A percentile compares a stretch with the other conserved stretches of the same genome.
phyloP scores from a whole-genome alignment of 2,329 filamentous ascomycete genomes.

The Metarhizium guizhouense region DNA sequence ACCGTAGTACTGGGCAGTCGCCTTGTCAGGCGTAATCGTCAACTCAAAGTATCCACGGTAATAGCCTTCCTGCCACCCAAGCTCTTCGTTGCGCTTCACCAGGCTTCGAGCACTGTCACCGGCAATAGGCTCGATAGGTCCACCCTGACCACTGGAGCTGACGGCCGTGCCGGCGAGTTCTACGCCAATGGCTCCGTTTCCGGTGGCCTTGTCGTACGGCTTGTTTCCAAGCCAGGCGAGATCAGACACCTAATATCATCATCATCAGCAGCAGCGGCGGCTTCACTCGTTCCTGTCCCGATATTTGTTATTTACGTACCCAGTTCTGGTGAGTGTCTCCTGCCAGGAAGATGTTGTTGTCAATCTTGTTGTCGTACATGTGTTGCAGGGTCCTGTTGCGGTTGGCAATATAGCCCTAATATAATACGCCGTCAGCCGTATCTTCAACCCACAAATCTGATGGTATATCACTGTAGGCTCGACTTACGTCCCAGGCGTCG shows the following conservation, averaged over 20 bases:
- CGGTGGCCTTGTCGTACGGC: constrained; percentile 43
- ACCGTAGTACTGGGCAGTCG: constrained; percentile 58
- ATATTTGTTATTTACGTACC: constrained; percentile 24
- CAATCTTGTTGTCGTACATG: constrained; percentile 58
- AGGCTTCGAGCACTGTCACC: constrained; percentile 38
- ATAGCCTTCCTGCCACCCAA: constrained; percentile 67
- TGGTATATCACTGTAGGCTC: background rate
- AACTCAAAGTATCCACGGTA: constrained; percentile 68
- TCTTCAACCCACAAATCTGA: background rate
- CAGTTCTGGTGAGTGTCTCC: constrained; percentile 63
- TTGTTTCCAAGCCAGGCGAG: constrained; percentile 48
- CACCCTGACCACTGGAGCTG: constrained; percentile 47
- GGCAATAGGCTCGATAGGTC: constrained; percentile 42
- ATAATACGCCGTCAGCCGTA: constrained; percentile 6
- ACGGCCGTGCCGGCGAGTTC: constrained; percentile 62
- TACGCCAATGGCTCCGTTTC: constrained; percentile 48
- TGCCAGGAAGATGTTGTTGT: constrained; percentile 64
- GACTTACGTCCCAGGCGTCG: constrained; percentile 26
- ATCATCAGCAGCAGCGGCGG: constrained; percentile 13
- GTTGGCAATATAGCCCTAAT: constrained; percentile 56
- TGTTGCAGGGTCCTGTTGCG: constrained; percentile 61
- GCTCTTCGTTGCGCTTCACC: constrained; percentile 46
- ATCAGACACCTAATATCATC: constrained; percentile 25
- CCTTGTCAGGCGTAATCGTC: constrained; percentile 43
- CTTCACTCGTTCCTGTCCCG: too few relatives aligned